A percentile compares a stretch with the other conserved stretches of the same genome.
Conservation (phyloP, 306 rosid species). For the Trifolium dubium region DNA sequence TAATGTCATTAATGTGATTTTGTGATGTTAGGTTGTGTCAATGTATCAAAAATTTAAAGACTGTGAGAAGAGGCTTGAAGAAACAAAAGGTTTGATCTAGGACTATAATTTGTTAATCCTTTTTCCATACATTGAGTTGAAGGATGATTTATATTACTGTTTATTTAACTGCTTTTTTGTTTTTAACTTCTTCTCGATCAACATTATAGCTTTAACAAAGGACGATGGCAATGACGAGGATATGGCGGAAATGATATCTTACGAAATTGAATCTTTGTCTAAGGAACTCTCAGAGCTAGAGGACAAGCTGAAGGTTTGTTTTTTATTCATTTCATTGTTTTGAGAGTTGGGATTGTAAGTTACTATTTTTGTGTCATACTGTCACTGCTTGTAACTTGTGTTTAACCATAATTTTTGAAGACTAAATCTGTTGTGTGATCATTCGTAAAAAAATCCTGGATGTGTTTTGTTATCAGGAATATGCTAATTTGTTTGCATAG, state of each 20-base stretch:
- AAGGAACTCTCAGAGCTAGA: constrained; percentile 72
- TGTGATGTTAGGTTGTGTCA: constrained; percentile 71
- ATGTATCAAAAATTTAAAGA: constrained; percentile 72
- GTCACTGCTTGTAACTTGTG: constrained; percentile 23
- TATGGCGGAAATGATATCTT: constrained; percentile 88
- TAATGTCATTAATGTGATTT: not conserved
- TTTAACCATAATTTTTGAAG: constrained; percentile 14
- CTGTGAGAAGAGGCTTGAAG: constrained; percentile 81
- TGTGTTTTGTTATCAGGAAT: not conserved
- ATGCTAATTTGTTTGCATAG: constrained; percentile 34
- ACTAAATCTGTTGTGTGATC: constrained; percentile 13
- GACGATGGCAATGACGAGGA: constrained; percentile 84
- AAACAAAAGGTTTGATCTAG: constrained; percentile 70
- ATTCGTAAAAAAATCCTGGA: no score
- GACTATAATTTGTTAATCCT: constrained; percentile 14
- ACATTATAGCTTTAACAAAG: constrained; percentile 71
- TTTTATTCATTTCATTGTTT: constrained; percentile 25
- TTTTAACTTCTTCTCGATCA: constrained; percentile 15
- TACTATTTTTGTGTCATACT: constrained; percentile 37
- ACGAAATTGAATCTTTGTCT: constrained; percentile 67
- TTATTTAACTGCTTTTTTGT: not conserved
- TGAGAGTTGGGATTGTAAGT: constrained; percentile 27
- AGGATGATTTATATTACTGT: constrained; percentile 9
- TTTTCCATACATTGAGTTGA: constrained; percentile 19
- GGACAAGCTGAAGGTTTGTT: constrained; percentile 68